phyloP scores from a whole-genome alignment of 495 filamentous ascomycete species.

The Penicillium psychrofluorescens region DNA sequence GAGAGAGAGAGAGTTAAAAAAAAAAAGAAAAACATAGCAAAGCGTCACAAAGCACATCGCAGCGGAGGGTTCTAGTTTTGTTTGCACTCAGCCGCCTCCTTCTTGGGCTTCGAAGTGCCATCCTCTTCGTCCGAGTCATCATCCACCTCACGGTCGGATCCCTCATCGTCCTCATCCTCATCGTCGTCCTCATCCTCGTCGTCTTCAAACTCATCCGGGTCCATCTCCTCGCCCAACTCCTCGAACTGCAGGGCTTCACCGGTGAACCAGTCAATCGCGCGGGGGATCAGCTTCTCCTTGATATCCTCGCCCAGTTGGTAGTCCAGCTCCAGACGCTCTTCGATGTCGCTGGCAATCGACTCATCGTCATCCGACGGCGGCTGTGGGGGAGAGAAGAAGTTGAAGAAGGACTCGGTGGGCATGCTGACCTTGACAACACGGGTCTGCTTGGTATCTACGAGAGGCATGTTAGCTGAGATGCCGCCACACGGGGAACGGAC shows the following conservation, averaged over 20 bases:
- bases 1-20: not conserved
- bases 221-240: slow-evolving; percentile 81
- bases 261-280: slow-evolving; percentile 99
- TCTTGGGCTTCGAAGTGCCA: slow-evolving; percentile 92
- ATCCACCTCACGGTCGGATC: slow-evolving; percentile 43
- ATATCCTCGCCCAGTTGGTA: slow-evolving; percentile 99
- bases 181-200: slow-evolving; percentile 94
- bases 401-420: slow-evolving; percentile 98
- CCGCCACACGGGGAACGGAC: not conserved
- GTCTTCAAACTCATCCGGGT: slow-evolving; percentile 75
- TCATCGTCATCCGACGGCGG: slow-evolving; percentile 69
- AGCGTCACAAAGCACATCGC: too few relatives aligned
- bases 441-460: slow-evolving; percentile 92
- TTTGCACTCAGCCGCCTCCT: slow-evolving; percentile 99
- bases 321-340: slow-evolving; percentile 96
- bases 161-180: slow-evolving; percentile 75
- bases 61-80: slow-evolving; percentile 59
- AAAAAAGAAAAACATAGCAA: slow-evolving; percentile 6
- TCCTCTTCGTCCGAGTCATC: slow-evolving; percentile 96
- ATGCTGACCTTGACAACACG: slow-evolving; percentile 98
- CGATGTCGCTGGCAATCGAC: slow-evolving; percentile 81
- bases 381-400: slow-evolving; percentile 97
- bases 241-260: slow-evolving; percentile 97
- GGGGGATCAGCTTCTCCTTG: slow-evolving; percentile 99
- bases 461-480: slow-evolving; percentile 18